Base-by-base conservation (phyloP, 495 filamentous ascomycete genomes). In the Tuber umbilicatum region DNA sequence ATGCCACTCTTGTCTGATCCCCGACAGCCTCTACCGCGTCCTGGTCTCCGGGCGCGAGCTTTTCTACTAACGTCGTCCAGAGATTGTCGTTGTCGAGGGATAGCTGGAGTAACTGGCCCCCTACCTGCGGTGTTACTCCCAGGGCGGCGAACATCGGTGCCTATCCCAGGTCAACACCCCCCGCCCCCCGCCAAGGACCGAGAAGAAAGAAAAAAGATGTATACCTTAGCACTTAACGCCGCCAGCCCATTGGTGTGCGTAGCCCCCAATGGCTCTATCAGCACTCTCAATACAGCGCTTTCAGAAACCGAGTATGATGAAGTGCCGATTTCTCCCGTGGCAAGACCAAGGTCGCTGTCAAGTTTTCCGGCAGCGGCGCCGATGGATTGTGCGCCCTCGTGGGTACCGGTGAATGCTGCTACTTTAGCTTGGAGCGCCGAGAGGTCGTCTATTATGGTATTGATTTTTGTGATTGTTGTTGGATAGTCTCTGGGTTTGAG, bases 41-140 rank as follows among this genome's bases (percentile, higher is more conserved):
- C 21, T 10, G 21, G n/a, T 50, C 45, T 2, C 21, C 45, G 5
- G 21, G 21, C 7, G 7, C 23, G 23, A n/a, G 47, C 47, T 50
- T 50, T 23, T 2, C 23, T 9, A 10, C 47, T 2, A 23, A 23
- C 12, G 3, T 23, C 47, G 23, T 50, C 9, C 23, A 23, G 7
- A n/a, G n/a, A 12, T 0, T 0, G 0, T n/a, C 21, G 2, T n/a
- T 50, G 23, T 50, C 47, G 1, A 2, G 2, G 1, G 9, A 10
- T 50, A 50, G 6, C 47, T n/a, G 23, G 47, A 50, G 47, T 50
- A 23, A 50, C 7, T n/a, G 23, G 47, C n/a, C 1, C 2, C 0
- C 2, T 0, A 10, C 23, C 0, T n/a, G 9, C 21, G 23, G 0
- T 0, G 47, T 50, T 23, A 10, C 21, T 50, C 47, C 23, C 47